Evolutionary conservation across 2,329 filamentous ascomycete genomes (phyloP), one percentile per base, ranked within the genome.

Genomic region (Mollisia scopiformis): DNA sequence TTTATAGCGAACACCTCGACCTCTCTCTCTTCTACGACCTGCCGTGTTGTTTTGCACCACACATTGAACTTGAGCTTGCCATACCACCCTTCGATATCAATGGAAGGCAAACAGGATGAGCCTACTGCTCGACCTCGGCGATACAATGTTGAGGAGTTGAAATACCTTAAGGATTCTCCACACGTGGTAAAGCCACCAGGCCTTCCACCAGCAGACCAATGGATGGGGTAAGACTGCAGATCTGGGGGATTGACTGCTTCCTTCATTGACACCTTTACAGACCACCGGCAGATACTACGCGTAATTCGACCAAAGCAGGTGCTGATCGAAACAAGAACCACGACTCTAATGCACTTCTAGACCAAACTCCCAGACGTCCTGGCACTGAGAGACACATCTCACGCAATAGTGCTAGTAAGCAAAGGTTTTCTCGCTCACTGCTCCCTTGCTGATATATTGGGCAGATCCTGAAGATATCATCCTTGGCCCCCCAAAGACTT

Each of bases 161-260:
- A 92, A 71, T 82, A 84, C 75, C 81, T 98, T 71, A 86, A 89
- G 77, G 82, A 89, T 62, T 97, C 94, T 66, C 93, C 93, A 67
- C 82, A 97, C 75, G 93, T 93, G 72, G 80, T 84, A 69, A 96
- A 91, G 77, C 94, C 94, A 50, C 80, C 88, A 65, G 85, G 83
- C 66, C 83, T 97, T 49, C 93, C 93, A 66, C 90, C 92, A 27
- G 85, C 89, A 65, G 92, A 96, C 79, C 92, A 96, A 81, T 98
- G 93, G 93, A 96, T 97, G 92, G 93, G 94, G 90, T 96, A 82
- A 65, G 71, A 61, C 59, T 37, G 27, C 39, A 30, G 43, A 47
- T 27, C 23, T 13, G 25, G 8, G 25, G n/a, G 23, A 47, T 13
- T 7, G 28, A 16, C 2, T 16, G 10, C 16, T 13, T 3, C 25